These are phyloP conservation scores for Phialocephala subalpina DNA, from an alignment of 2,329 filamentous ascomycete species.

Conservation along the genomic window DNA sequence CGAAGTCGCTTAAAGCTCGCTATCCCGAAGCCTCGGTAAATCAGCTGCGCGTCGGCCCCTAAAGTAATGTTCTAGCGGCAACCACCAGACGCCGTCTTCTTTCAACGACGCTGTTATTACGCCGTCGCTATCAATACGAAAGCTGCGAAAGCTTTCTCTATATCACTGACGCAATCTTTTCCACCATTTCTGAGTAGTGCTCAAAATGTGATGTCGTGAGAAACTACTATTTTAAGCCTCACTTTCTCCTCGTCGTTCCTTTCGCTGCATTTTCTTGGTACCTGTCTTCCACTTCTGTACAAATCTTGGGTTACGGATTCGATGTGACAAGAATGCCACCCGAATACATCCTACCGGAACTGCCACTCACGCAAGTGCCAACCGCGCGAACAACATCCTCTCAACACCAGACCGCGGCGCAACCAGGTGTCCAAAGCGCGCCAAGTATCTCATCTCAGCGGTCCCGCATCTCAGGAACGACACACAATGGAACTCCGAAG, in stretches of 20 bases:
- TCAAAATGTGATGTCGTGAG: slow-evolving; percentile 7
- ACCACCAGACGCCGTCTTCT: not conserved
- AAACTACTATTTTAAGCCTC: slow-evolving; percentile 2
- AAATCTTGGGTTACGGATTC: not conserved
- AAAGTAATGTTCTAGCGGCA: not conserved
- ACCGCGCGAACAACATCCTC: slow-evolving; percentile 9
- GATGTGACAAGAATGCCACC: not conserved
- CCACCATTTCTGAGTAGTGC: not conserved
- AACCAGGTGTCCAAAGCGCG: not conserved
- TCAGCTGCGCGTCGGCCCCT: not conserved
- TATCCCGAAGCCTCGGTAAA: not conserved
- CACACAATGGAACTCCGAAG: not conserved
- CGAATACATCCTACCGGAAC: slow-evolving; percentile 10
- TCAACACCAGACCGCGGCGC: slow-evolving; percentile 6
- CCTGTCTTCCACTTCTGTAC: not conserved
- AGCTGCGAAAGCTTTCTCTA: not conserved
- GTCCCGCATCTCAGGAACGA: not conserved
- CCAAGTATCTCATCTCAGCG: slow-evolving; percentile 8
- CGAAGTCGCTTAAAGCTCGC: not conserved
- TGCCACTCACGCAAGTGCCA: slow-evolving; percentile 17
- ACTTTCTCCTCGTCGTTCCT: not conserved
- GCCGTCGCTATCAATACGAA: slow-evolving; percentile 5
- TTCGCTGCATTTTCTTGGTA: not conserved
- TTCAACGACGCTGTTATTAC: not conserved
- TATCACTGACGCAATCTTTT: slow-evolving; percentile 13